These are phyloP conservation scores for Tulasnella calospora DNA, from an alignment of 768 basidiomycete genomes.

Conservation along the genomic window DNA sequence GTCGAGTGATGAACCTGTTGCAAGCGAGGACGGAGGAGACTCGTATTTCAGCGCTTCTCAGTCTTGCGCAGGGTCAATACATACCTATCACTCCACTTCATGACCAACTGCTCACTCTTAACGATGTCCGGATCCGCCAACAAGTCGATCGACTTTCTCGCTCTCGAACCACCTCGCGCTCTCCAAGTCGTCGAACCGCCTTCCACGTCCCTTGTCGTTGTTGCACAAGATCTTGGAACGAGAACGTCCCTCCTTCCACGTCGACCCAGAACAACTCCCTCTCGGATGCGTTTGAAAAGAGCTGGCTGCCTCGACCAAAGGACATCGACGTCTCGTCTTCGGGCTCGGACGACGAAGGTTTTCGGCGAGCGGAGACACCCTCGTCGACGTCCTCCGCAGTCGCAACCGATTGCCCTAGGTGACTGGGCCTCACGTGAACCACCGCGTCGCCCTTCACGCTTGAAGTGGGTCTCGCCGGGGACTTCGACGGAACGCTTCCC, in stretches of 20 bases:
- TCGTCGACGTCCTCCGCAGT: conserved; percentile 33
- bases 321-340: conserved; percentile 26
- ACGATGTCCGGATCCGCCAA: conserved; percentile 60
- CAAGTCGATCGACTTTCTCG: too few relatives aligned
- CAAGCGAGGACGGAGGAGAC: too few relatives aligned
- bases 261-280: conserved; percentile 59
- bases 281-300: conserved; percentile 57
- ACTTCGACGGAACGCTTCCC: conserved; percentile 81
- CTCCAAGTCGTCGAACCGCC: conserved; percentile 36
- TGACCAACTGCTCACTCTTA: conserved; percentile 59
- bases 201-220: not conserved
- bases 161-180: conserved; percentile 57
- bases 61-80: not conserved
- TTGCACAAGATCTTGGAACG: conserved; percentile 69
- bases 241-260: conserved; percentile 53
- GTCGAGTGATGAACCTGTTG: conserved; percentile 75
- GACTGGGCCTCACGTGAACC: not conserved
- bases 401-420: not conserved
- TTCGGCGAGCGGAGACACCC: too few relatives aligned
- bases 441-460: conserved; percentile 8
- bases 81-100: conserved; percentile 67
- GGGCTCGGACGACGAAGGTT: too few relatives aligned
- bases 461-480: conserved; percentile 58
- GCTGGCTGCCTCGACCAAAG: conserved; percentile 51
- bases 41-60: not conserved